A percentile compares a stretch with the other conserved stretches of the same genome.
Evolutionary conservation across 2,329 filamentous ascomycete genomes (phyloP).

Genomic region (Zasmidium cellare): DNA sequence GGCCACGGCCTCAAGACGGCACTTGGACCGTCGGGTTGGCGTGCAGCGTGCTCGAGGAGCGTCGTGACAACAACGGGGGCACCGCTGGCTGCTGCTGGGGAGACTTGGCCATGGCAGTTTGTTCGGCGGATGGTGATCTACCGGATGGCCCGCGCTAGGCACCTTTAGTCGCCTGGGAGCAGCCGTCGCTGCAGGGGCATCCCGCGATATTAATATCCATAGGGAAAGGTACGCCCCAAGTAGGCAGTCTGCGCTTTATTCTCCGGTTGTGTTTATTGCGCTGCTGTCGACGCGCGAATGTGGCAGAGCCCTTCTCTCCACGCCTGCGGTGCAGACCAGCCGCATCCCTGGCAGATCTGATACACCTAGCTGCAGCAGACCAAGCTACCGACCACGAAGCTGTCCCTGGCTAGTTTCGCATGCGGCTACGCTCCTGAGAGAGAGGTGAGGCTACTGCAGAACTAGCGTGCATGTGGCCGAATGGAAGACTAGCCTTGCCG

Average conservation of each 20-base stretch:
- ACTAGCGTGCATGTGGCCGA: background rate
- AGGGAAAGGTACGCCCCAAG: background rate
- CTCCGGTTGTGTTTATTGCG: background rate
- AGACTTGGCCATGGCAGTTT: slow-evolving; percentile 11
- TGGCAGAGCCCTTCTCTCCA: background rate
- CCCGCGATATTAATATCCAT: slow-evolving; percentile 6
- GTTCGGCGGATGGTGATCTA: slow-evolving; percentile 4
- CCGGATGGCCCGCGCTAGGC: background rate
- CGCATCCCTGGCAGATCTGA: background rate
- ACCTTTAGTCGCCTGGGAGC: background rate
- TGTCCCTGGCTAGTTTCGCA: background rate
- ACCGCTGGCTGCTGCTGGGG: slow-evolving; percentile 10
- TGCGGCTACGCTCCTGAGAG: background rate
- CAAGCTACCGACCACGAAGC: background rate
- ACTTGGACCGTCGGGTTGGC: slow-evolving; percentile 8
- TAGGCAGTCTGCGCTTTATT: background rate
- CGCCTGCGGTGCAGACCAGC: background rate
- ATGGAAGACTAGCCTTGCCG: background rate
- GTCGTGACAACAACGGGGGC: slow-evolving; percentile 3
- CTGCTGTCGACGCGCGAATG: background rate
- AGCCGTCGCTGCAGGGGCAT: slow-evolving; percentile 8
- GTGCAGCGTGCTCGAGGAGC: slow-evolving; percentile 8
- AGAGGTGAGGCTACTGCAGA: background rate
- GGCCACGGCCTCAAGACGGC: slow-evolving; percentile 11
- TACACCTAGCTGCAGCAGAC: background rate